Conservation (phyloP, 2,329 filamentous ascomycete genomes). For the Alternaria sp. region DNA sequence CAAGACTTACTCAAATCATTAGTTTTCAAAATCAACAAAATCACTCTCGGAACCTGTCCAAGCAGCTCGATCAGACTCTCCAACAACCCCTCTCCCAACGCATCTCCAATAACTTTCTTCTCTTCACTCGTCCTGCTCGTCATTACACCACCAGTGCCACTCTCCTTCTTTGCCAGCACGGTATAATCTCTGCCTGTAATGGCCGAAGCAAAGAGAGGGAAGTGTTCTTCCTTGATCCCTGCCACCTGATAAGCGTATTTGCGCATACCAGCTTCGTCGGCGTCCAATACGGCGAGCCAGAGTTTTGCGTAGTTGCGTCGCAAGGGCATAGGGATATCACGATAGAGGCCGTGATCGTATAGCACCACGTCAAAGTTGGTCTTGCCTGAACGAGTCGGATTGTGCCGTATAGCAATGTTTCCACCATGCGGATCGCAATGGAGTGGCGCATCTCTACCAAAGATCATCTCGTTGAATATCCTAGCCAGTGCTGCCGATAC, state of each 20-base stretch:
- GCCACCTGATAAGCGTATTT: conserved; percentile 89
- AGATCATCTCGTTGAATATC: conserved; percentile 99
- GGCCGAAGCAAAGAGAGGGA: conserved; percentile 92
- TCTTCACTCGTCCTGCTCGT: conserved; percentile 73
- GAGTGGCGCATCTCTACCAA: conserved; percentile 83
- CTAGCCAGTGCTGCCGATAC: conserved; percentile 88
- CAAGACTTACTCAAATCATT: conserved; percentile 81
- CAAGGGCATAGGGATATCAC: conserved; percentile 81
- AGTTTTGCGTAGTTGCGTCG: conserved; percentile 93
- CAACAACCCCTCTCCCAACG: conserved; percentile 86
- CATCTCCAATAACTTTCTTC: conserved; percentile 84
- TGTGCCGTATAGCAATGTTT: conserved; percentile 90
- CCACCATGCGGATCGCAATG: conserved; percentile 98
- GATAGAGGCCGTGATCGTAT: conserved; percentile 96
- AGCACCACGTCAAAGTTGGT: conserved; percentile 92
- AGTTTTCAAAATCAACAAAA: conserved; percentile 94
- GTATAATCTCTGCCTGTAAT: conserved; percentile 94
- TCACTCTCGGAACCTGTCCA: conserved; percentile 87
- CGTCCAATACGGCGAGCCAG: conserved; percentile 94
- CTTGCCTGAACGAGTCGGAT: conserved; percentile 65
- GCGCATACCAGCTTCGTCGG: conserved; percentile 85
- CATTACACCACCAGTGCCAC: conserved; percentile 52
- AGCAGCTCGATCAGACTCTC: conserved; percentile 88
- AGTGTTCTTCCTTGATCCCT: conserved; percentile 86
- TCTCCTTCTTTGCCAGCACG: conserved; percentile 67